These are phyloP conservation scores for Pseudogymnoascus sp. DNA, from an alignment of 2,329 filamentous ascomycete genomes.

Conservation along the genomic window DNA sequence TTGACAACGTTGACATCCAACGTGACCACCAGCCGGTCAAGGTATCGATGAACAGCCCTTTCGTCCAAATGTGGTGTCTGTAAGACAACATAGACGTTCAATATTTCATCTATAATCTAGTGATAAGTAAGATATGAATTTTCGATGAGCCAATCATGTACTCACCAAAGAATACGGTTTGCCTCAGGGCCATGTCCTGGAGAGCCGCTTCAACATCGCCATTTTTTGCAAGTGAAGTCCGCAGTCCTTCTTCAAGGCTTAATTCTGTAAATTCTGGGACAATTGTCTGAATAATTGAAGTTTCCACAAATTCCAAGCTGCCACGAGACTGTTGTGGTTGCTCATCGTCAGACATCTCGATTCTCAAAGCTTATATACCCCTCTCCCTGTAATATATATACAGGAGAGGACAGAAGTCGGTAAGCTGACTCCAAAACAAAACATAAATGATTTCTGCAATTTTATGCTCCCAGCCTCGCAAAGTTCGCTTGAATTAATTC, in stretches of 20 bases:
- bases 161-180: constrained; percentile 67
- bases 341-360: constrained; percentile 24
- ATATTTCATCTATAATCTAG: constrained; percentile 62
- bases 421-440: constrained; percentile 10
- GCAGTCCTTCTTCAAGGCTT: constrained; percentile 46
- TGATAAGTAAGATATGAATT: constrained; percentile 41
- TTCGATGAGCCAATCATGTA: constrained; percentile 25
- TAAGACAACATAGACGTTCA: constrained; percentile 62
- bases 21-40: constrained; percentile 57
- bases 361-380: constrained; percentile 17
- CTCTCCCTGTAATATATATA: constrained; percentile 15
- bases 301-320: constrained; percentile 46
- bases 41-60: constrained; percentile 48
- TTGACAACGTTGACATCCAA: constrained; percentile 63
- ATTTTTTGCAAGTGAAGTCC: constrained; percentile 29
- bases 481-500: background rate
- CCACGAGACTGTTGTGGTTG: constrained; percentile 29
- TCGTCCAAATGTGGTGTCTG: constrained; percentile 56
- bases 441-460: background rate
- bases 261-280: constrained; percentile 52
- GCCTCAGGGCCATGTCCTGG: constrained; percentile 54
- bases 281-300: constrained; percentile 54
- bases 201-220: constrained; percentile 27
- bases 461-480: background rate
- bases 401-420: constrained; percentile 14